These are phyloP conservation scores for Brassica nigra DNA, from an alignment of 345 rosid species.

Conservation along the genomic window DNA sequence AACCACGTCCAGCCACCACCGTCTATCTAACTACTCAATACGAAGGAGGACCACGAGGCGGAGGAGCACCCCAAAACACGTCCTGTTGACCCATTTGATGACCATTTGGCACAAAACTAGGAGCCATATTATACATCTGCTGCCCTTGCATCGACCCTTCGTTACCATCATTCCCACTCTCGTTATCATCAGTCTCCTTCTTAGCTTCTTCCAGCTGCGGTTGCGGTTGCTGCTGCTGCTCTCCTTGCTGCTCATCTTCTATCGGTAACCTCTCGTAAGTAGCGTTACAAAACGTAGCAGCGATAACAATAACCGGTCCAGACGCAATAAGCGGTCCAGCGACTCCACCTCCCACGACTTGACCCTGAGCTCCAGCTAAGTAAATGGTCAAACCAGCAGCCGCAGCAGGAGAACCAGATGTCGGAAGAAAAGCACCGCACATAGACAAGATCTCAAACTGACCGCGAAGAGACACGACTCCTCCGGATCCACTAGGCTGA, in stretches of 20 bases:
- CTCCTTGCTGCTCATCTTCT: conserved; percentile 46
- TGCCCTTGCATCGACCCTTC: conserved; percentile 49
- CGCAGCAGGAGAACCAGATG: conserved; percentile 71
- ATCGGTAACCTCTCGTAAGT: conserved; percentile 80
- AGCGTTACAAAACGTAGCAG: conserved; percentile 81
- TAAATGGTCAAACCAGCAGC: conserved; percentile 75
- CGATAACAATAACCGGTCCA: conserved; percentile 85
- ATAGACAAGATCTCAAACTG: conserved; percentile 88
- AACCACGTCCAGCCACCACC: neutral
- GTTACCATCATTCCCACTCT: conserved; percentile 23
- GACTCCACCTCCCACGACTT: conserved; percentile 82
- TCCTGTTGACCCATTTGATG: conserved; percentile 76
- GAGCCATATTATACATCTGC: conserved; percentile 64
- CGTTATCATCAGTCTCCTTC: conserved; percentile 42
- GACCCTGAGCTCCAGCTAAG: conserved; percentile 87
- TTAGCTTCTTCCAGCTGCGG: conserved; percentile 35
- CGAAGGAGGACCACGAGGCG: conserved; percentile 64
- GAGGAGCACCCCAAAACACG: conserved; percentile 73
- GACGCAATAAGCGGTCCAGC: conserved; percentile 71
- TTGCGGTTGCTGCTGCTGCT: conserved; percentile 28
- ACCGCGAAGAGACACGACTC: conserved; percentile 70
- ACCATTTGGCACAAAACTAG: conserved; percentile 66
- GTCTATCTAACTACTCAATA: conserved; percentile 41
- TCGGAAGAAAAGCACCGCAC: conserved; percentile 72
- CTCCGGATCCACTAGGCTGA: conserved; percentile 74